Evolutionary conservation across 1,284 basidiomycete species (phyloP), one percentile per base, ranked within the genome.

Genomic region (Flammula alnicola): DNA sequence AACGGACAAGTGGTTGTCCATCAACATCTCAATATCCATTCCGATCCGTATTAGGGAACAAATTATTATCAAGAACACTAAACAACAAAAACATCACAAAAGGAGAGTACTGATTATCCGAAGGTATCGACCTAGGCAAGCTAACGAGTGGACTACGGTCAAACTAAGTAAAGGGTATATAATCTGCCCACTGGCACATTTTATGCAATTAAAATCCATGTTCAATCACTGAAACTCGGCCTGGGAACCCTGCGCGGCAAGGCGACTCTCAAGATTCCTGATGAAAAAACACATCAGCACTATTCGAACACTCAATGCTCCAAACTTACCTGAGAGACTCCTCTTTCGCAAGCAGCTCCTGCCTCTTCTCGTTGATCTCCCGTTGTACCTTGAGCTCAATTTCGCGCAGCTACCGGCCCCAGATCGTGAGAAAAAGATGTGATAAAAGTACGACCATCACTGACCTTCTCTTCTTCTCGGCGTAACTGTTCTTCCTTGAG

Each of bases 401-500:
- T 76, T 99, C 97, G 62, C 96, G 92, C 57, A 99, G 79, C 87
- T 93, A 67, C 32, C 38, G 51, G 47, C 47, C 53, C 50, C 50
- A 42, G 43, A 37, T 39, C 49, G 57, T 49, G 16, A 54, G 45
- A 32, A 52, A 31, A 32, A 12, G 12, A 23, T 4, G 14, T 42
- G 10, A 33, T 49, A 44, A 17, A 36, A 32, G 23, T 19, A 30
- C 38, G 14, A 16, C 29, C 14, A 36, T 37, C 16, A 54, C 49
- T 17, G 32, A 88, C 86, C 78, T 96, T 96, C 78, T 97, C 95
- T 77, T 97, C 95, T 72, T 99, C 97, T 56, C 93, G 80, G 62
- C 95, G 90, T 54, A 99, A 87, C 71, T 99, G 97, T 71, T 99
- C 96, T 77, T 99, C 96, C 79, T 98, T 98, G 74, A 98, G 85